These are phyloP conservation scores for Talaromyces sp. DNA, from an alignment of 2,329 filamentous ascomycete species.

Conservation along the genomic window DNA sequence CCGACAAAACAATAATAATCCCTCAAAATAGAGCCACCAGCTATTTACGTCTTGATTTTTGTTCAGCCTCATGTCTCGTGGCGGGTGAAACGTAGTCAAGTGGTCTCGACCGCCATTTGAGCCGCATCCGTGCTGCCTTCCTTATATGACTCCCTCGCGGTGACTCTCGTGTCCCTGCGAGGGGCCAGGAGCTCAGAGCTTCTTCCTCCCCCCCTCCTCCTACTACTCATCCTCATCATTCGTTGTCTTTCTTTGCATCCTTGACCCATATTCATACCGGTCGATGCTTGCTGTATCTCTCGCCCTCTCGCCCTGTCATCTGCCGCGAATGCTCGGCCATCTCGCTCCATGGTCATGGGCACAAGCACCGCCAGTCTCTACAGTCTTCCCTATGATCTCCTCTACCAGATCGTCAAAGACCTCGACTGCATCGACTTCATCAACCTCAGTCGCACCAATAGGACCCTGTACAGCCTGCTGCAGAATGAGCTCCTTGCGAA, in stretches of 20 bases:
- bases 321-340: neutral
- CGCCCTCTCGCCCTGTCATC: neutral
- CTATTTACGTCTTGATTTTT: neutral
- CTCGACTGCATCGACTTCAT: slow-evolving; percentile 56
- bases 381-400: slow-evolving; percentile 58
- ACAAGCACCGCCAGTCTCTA: slow-evolving; percentile 29
- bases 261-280: neutral
- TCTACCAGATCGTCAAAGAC: slow-evolving; percentile 51
- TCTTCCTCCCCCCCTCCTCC: too few relatives aligned
- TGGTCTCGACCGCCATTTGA: neutral
- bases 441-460: slow-evolving; percentile 50
- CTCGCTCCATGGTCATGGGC: slow-evolving; percentile 15
- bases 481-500: slow-evolving; percentile 53
- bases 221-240: neutral
- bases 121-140: neutral
- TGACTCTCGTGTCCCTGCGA: too few relatives aligned
- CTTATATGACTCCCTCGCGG: neutral
- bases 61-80: neutral
- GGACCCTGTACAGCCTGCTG: slow-evolving; percentile 46
- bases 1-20: neutral
- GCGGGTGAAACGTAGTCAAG: too few relatives aligned
- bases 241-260: neutral
- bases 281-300: neutral
- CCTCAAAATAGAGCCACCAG: neutral
- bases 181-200: neutral